Conservation (phyloP, 1,284 basidiomycete species). For the Ustilago cynodontis region DNA sequence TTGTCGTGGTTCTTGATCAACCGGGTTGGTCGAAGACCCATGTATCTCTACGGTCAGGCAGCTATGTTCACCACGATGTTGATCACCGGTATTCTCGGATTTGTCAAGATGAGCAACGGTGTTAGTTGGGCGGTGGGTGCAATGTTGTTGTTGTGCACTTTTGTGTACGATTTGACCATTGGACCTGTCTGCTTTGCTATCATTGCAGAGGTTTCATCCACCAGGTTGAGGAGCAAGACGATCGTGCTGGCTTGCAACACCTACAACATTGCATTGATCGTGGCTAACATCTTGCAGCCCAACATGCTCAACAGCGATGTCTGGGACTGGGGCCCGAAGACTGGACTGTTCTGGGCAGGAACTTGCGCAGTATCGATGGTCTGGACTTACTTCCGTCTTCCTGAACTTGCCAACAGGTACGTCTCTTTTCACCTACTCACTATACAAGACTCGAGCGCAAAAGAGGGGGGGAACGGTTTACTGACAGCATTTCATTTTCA, state of each 20-base stretch:
- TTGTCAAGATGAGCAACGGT: constrained; percentile 33
- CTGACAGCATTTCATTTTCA: not conserved
- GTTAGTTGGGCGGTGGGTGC: constrained; percentile 70
- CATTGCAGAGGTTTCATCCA: constrained; percentile 73
- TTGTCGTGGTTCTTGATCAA: constrained; percentile 71
- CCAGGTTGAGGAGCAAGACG: constrained; percentile 73
- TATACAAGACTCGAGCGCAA: too few relatives aligned
- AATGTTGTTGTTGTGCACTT: constrained; percentile 72
- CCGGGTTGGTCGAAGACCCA: constrained; percentile 70
- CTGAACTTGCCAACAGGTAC: constrained; percentile 69
- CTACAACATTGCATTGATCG: constrained; percentile 69
- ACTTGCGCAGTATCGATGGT: constrained; percentile 70
- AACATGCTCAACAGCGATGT: constrained; percentile 71
- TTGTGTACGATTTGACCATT: constrained; percentile 70
- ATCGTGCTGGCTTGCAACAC: constrained; percentile 73
- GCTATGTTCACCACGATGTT: constrained; percentile 70
- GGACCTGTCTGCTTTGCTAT: constrained; percentile 72
- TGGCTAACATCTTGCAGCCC: constrained; percentile 72
- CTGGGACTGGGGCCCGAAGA: constrained; percentile 72
- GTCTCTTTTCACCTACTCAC: not conserved
- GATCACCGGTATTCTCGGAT: constrained; percentile 72
- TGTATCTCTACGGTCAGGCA: constrained; percentile 73
- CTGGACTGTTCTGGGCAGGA: constrained; percentile 71
- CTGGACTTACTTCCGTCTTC: constrained; percentile 69
- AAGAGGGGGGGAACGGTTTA: too few relatives aligned